phyloP scores from a whole-genome alignment of 2,329 filamentous ascomycete genomes.

The Penicillium sp. region DNA sequence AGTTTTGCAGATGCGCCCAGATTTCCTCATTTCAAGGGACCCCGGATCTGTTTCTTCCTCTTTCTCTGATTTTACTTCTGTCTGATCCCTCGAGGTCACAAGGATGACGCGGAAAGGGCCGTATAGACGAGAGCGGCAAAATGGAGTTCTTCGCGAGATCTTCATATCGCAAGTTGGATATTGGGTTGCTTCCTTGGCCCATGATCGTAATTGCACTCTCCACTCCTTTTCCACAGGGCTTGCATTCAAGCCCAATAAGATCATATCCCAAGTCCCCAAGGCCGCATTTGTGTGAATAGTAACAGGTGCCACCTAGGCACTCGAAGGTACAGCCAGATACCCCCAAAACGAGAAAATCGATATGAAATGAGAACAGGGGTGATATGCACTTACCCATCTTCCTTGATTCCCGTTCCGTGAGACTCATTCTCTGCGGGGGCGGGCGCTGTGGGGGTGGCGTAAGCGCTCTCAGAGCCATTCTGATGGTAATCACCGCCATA shows the following conservation, averaged over 20 bases:
- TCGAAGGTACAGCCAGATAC: constrained; percentile 9
- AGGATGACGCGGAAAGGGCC: background rate
- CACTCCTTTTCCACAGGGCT: background rate
- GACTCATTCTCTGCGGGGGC: constrained; percentile 33
- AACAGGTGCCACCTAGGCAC: constrained; percentile 17
- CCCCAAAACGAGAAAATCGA: background rate
- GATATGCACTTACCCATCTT: constrained; percentile 78
- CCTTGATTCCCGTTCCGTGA: constrained; percentile 63
- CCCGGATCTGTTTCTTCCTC: constrained; percentile 5
- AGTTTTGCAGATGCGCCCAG: constrained; percentile 21
- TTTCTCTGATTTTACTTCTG: background rate
- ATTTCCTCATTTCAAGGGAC: constrained; percentile 1
- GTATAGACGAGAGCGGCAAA: background rate
- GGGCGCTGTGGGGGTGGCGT: constrained; percentile 17
- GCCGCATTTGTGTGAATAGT: constrained; percentile 14
- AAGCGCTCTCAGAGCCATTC: constrained; percentile 28
- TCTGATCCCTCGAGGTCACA: background rate
- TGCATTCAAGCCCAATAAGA: background rate
- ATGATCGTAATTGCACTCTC: background rate
- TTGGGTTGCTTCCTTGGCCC: background rate
- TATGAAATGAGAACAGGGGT: background rate
- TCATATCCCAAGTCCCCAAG: constrained; percentile 3
- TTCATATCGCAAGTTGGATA: background rate
- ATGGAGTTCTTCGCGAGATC: background rate
- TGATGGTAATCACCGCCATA: constrained; percentile 29